These are phyloP conservation scores for Zychaea mexicana DNA, from an alignment of 371 early-diverging fungal genomes.

Conservation along the genomic window DNA sequence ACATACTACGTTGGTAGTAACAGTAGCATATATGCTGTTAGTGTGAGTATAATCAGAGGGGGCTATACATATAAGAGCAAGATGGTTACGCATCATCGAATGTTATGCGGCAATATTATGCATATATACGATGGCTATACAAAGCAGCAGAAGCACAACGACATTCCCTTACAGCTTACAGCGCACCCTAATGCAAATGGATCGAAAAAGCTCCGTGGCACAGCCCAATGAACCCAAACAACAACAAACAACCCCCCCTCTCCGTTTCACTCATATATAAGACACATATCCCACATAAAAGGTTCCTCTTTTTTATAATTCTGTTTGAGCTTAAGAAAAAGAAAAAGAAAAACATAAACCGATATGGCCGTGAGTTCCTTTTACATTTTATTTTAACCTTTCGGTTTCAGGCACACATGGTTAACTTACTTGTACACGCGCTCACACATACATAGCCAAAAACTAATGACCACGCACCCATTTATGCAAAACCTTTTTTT, in stretches of 20 bases:
- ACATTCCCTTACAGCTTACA: background rate
- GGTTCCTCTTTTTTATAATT: background rate
- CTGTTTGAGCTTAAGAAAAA: too few relatives aligned
- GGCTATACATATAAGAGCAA: too few relatives aligned
- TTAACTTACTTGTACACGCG: too few relatives aligned
- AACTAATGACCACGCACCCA: background rate
- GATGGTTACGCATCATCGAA: too few relatives aligned
- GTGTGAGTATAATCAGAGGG: too few relatives aligned
- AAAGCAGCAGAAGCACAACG: background rate
- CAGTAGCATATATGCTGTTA: too few relatives aligned
- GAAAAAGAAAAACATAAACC: too few relatives aligned
- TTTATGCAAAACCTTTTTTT: background rate
- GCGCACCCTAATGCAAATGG: too few relatives aligned
- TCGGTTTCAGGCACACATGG: background rate
- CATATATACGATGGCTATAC: background rate
- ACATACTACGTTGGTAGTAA: too few relatives aligned
- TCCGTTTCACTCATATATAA: background rate
- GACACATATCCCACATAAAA: background rate
- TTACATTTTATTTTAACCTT: too few relatives aligned
- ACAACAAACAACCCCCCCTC: background rate
- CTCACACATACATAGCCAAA: too few relatives aligned
- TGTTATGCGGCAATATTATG: background rate
- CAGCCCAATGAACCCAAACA: too few relatives aligned
- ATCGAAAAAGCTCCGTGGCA: constrained; percentile 4
- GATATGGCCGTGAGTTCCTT: background rate